Conservation (phyloP, 2,329 filamentous ascomycete species). For the Albifimbria verrucaria region DNA sequence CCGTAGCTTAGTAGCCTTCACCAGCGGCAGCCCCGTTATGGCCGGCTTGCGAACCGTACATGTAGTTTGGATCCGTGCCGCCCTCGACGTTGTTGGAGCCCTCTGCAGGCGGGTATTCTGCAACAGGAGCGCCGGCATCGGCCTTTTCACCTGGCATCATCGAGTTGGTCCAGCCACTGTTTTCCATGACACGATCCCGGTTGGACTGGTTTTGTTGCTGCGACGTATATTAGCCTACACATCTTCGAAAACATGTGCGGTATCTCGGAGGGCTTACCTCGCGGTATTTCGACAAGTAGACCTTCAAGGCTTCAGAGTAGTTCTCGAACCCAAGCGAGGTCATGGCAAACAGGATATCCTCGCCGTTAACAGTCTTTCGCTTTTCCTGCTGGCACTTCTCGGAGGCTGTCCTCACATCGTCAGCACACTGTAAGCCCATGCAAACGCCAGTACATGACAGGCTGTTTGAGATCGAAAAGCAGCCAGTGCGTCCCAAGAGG, state of each 20-base stretch:
- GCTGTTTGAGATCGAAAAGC: too few relatives aligned
- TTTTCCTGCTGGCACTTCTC: constrained; percentile 99
- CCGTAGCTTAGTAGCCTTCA: constrained; percentile 52
- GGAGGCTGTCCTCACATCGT: constrained; percentile 61
- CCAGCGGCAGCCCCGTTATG: constrained; percentile 56
- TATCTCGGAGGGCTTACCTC: constrained; percentile 64
- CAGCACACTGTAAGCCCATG: constrained; percentile 15
- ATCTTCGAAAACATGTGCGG: not conserved
- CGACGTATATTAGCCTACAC: constrained; percentile 7
- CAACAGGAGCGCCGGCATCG: constrained; percentile 22
- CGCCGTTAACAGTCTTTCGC: constrained; percentile 97
- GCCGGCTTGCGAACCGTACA: constrained; percentile 51
- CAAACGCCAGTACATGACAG: not conserved
- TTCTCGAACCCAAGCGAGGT: constrained; percentile 98
- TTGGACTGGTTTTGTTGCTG: constrained; percentile 41
- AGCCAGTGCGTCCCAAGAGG: too few relatives aligned
- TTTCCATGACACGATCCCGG: constrained; percentile 35
- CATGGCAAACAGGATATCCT: constrained; percentile 99
- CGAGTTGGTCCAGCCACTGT: constrained; percentile 24
- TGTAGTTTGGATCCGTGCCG: constrained; percentile 40
- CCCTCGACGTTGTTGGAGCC: constrained; percentile 36
- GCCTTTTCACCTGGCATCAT: constrained; percentile 30
- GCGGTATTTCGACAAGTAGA: constrained; percentile 95
- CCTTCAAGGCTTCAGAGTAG: constrained; percentile 96
- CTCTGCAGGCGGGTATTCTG: constrained; percentile 43